Evolutionary conservation across 2,329 filamentous ascomycete genomes (phyloP).

Genomic region (Nannizziopsis arthrosporioides): DNA sequence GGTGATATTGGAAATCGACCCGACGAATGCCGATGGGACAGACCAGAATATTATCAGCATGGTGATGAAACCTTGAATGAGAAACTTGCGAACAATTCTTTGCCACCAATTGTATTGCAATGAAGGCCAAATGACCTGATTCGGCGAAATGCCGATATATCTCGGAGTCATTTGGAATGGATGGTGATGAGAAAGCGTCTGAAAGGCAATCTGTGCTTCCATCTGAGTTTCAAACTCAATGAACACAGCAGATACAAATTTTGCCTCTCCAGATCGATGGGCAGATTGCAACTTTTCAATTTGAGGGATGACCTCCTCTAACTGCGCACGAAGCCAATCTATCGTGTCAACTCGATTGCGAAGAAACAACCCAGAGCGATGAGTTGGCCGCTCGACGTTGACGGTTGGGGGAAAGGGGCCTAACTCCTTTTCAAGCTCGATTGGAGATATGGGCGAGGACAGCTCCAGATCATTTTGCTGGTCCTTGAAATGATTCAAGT

Average conservation of each 20-base stretch:
- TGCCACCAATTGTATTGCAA: slow-evolving; percentile 76
- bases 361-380: slow-evolving; percentile 55
- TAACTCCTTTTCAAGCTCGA: slow-evolving; percentile 13
- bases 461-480: slow-evolving; percentile 17
- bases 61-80: slow-evolving; percentile 57
- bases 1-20: slow-evolving; percentile 73
- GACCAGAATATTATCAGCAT: slow-evolving; percentile 81
- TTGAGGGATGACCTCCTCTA: slow-evolving; percentile 58
- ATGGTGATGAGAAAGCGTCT: slow-evolving; percentile 73
- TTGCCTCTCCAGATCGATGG: slow-evolving; percentile 52
- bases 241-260: slow-evolving; percentile 65
- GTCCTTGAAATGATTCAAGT: slow-evolving; percentile 46
- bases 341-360: slow-evolving; percentile 86
- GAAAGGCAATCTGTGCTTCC: slow-evolving; percentile 74
- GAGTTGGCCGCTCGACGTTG: slow-evolving; percentile 54
- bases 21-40: slow-evolving; percentile 64
- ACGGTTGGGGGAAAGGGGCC: slow-evolving; percentile 24
- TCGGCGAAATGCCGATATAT: slow-evolving; percentile 68
- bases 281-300: slow-evolving; percentile 54
- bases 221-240: slow-evolving; percentile 76
- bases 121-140: slow-evolving; percentile 81
- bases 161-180: slow-evolving; percentile 80
- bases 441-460: slow-evolving; percentile 23
- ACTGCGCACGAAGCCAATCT: slow-evolving; percentile 64
- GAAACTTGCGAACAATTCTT: slow-evolving; percentile 58